Evolutionary conservation across 257 asterid species (phyloP).

Genomic region (Jacaranda mimosifolia): DNA sequence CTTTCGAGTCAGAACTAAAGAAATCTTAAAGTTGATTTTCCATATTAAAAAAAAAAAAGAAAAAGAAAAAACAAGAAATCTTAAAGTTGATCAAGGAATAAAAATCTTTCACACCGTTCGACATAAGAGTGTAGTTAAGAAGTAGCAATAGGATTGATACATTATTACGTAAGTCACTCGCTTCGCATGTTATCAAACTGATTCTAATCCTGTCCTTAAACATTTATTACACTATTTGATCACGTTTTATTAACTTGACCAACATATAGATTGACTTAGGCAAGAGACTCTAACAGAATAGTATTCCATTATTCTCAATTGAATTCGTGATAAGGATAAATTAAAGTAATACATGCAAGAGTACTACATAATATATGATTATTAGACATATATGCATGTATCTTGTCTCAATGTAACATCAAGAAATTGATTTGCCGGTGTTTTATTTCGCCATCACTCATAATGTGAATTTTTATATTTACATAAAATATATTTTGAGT

Average conservation of each 20-base stretch:
- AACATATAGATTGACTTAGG: no score
- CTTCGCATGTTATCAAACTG: constrained; percentile 29
- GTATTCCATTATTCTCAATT: neutral
- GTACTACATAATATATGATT: no score
- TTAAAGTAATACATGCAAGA: no score
- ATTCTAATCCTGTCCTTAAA: neutral
- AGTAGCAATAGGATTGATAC: constrained; percentile 1
- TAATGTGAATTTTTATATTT: no score
- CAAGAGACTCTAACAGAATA: neutral
- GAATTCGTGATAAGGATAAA: no score
- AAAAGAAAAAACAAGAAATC: no score
- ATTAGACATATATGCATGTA: no score
- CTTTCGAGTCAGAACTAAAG: constrained; percentile 26
- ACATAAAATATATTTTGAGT: no score
- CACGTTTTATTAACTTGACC: neutral
- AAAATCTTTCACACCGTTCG: constrained; percentile 28
- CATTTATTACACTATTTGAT: neutral
- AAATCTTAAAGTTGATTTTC: neutral
- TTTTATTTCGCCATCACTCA: no score
- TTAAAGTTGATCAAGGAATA: neutral
- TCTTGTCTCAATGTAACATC: no score
- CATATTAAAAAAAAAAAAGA: no score
- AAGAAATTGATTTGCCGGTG: no score
- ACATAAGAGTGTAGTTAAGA: constrained; percentile 36
- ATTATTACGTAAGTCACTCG: constrained; percentile 34